Evolutionary conservation across 306 rosid genomes (phyloP).

Genomic region (Senna siamea): DNA sequence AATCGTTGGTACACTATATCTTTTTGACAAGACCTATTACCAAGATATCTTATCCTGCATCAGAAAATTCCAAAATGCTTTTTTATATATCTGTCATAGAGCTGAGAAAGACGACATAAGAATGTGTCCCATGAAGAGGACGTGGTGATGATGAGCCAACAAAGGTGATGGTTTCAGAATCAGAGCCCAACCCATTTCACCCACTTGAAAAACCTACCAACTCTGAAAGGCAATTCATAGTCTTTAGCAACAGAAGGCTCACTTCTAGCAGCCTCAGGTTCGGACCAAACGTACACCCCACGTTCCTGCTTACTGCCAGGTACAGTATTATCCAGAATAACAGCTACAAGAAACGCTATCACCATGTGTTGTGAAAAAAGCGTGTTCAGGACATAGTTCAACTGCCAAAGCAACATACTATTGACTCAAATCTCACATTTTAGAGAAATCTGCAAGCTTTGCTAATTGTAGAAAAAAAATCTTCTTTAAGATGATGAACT

Average conservation of each 20-base stretch:
- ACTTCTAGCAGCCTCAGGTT: constrained; percentile 71
- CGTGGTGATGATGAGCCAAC: constrained; percentile 31
- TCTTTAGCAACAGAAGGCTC: constrained; percentile 83
- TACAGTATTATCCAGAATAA: constrained; percentile 86
- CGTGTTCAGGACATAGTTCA: constrained; percentile 79
- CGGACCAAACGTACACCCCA: constrained; percentile 93
- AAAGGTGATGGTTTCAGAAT: constrained; percentile 22
- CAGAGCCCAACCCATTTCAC: constrained; percentile 48
- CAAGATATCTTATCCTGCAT: background rate
- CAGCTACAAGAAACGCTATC: constrained; percentile 83
- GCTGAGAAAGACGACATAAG: constrained; percentile 7
- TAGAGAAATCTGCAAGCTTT: constrained; percentile 1
- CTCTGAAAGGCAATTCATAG: constrained; percentile 78
- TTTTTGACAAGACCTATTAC: constrained; percentile 47
- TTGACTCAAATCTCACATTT: background rate
- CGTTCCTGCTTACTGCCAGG: constrained; percentile 92
- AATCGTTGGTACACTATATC: constrained; percentile 59
- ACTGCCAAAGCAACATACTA: constrained; percentile 49
- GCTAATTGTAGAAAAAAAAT: too few relatives aligned
- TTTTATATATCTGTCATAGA: constrained; percentile 7
- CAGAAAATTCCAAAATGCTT: background rate
- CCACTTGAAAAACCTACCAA: constrained; percentile 88
- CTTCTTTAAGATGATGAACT: too few relatives aligned
- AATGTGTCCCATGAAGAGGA: constrained; percentile 10
- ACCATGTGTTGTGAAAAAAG: constrained; percentile 84